phyloP scores from a whole-genome alignment of 2,329 filamentous ascomycete species.

The Paradendryphiella salina region DNA sequence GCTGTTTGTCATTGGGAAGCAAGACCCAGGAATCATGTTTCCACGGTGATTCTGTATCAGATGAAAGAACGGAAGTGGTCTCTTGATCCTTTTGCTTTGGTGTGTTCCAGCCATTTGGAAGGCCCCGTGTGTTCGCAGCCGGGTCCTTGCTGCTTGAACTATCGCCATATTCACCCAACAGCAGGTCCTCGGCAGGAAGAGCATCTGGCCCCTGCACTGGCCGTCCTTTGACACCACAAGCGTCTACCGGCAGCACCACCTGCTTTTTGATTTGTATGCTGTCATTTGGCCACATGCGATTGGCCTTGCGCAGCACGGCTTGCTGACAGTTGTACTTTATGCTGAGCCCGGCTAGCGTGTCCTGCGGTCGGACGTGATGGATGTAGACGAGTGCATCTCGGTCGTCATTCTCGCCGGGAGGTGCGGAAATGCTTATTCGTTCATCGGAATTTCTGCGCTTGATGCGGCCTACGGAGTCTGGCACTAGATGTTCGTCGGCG shows the following conservation, averaged over 20 bases:
- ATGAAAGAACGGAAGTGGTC: slow-evolving; percentile 40
- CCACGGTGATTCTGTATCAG: slow-evolving; percentile 65
- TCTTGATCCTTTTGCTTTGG: slow-evolving; percentile 43
- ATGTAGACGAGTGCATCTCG: slow-evolving; percentile 85
- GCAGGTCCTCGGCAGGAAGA: slow-evolving; percentile 46
- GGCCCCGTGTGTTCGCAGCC: slow-evolving; percentile 24
- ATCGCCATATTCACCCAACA: slow-evolving; percentile 38
- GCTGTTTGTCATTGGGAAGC: slow-evolving; percentile 69
- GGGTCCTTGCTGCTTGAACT: slow-evolving; percentile 20
- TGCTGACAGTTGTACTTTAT: slow-evolving; percentile 87
- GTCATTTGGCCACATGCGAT: slow-evolving; percentile 93
- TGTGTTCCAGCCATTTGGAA: slow-evolving; percentile 46
- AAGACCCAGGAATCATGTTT: slow-evolving; percentile 88
- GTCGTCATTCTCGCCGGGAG: slow-evolving; percentile 61
- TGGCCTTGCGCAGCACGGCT: slow-evolving; percentile 80
- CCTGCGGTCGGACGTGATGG: slow-evolving; percentile 77
- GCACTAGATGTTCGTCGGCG: slow-evolving; percentile 47
- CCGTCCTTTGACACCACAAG: slow-evolving; percentile 80
- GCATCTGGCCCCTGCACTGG: slow-evolving; percentile 48
- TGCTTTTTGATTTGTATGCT: slow-evolving; percentile 81
- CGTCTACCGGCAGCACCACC: slow-evolving; percentile 84
- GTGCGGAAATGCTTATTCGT: slow-evolving; percentile 50
- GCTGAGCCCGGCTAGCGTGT: slow-evolving; percentile 89
- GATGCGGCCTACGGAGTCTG: slow-evolving; percentile 53
- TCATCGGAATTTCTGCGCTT: slow-evolving; percentile 74